A percentile compares a stretch with the other conserved stretches of the same genome.
Conservation (phyloP, 2,329 filamentous ascomycete genomes). For the Cercospora citrullina region DNA sequence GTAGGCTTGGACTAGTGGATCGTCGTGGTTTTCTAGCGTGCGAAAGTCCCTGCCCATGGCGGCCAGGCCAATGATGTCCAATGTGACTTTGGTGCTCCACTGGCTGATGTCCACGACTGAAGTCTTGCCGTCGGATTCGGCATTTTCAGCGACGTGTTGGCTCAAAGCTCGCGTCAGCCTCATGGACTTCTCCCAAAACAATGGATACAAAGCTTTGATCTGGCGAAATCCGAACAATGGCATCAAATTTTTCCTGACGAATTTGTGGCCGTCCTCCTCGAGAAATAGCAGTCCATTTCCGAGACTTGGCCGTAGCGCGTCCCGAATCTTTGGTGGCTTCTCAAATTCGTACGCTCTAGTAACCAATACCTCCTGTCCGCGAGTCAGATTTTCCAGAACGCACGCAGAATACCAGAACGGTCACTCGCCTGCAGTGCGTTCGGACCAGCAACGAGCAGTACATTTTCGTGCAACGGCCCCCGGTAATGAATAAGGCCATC, state of each 20-base stretch:
- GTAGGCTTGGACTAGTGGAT: conserved; percentile 47
- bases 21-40: conserved; percentile 43
- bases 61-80: conserved; percentile 51
- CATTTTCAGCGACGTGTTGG: conserved; percentile 46
- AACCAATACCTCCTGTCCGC: conserved; percentile 50
- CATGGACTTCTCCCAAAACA: conserved; percentile 77
- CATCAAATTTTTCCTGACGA: conserved; percentile 69
- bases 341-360: conserved; percentile 57
- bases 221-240: conserved; percentile 83
- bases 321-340: conserved; percentile 47
- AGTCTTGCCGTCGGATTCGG: conserved; percentile 13
- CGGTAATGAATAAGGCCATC: conserved; percentile 45
- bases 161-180: conserved; percentile 67
- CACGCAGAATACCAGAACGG: neutral
- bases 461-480: conserved; percentile 42
- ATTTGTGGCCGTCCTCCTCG: conserved; percentile 53
- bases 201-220: conserved; percentile 78
- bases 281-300: conserved; percentile 54
- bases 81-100: conserved; percentile 47
- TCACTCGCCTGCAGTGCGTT: conserved; percentile 39
- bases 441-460: conserved; percentile 43
- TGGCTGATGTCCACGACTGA: conserved; percentile 45
- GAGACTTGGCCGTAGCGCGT: conserved; percentile 51
- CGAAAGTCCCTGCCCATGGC: conserved; percentile 48
- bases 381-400: neutral